These are phyloP conservation scores for Phytophthora citricola DNA, from an alignment of 352 stramenopile species.

Conservation along the genomic window DNA sequence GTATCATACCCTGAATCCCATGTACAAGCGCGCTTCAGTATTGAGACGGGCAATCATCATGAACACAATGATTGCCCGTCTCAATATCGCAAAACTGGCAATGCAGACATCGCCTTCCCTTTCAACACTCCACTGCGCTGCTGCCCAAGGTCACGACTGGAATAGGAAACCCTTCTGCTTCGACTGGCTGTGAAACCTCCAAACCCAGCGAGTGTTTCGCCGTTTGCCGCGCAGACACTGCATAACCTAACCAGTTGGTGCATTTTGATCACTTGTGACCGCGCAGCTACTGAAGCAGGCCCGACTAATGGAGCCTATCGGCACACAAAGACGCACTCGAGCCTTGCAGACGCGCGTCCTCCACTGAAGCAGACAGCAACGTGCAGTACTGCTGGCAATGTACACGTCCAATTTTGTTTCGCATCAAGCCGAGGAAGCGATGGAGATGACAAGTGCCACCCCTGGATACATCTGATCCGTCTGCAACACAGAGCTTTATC, in stretches of 20 bases:
- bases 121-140: not conserved
- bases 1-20: conserved; percentile 1
- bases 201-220: conserved; percentile 2
- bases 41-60: too few relatives aligned
- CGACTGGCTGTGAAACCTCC: not conserved
- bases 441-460: conserved; percentile 17
- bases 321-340: conserved; percentile 1
- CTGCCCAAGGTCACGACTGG: too few relatives aligned
- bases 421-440: too few relatives aligned
- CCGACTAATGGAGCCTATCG: conserved; percentile 20
- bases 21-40: not conserved
- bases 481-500: conserved; percentile 8
- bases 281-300: conserved; percentile 20
- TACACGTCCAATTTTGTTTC: too few relatives aligned
- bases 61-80: too few relatives aligned
- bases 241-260: conserved; percentile 21
- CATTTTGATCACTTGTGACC: conserved; percentile 27
- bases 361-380: not conserved
- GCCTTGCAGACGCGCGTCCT: conserved; percentile 9
- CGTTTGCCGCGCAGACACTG: not conserved
- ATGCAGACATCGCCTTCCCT: not conserved
- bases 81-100: too few relatives aligned
- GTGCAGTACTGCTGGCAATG: not conserved
- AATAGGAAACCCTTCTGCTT: not conserved
- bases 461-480: conserved; percentile 35